Conservation (phyloP, 2,329 filamentous ascomycete genomes). For the Verruconis gallopava region DNA sequence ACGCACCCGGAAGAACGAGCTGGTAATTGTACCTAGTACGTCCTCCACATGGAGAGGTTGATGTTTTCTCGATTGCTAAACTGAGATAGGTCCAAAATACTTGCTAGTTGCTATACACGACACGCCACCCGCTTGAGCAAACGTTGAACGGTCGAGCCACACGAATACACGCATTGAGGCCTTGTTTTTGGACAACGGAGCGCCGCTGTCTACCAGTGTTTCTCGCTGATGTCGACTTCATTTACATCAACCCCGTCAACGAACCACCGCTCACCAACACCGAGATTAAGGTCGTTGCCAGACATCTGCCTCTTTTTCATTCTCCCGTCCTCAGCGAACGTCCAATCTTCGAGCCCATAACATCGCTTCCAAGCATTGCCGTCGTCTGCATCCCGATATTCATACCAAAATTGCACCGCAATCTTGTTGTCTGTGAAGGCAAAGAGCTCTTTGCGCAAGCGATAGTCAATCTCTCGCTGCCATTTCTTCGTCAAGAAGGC, state of each 20-base stretch:
- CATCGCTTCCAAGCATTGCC: conserved; percentile 68
- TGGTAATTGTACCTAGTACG: conserved; percentile 62
- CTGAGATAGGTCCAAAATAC: conserved; percentile 52
- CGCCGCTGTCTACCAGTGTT: conserved; percentile 42
- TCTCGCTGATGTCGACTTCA: conserved; percentile 49
- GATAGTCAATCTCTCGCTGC: conserved; percentile 57
- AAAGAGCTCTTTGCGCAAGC: conserved; percentile 73
- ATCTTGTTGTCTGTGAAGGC: conserved; percentile 63
- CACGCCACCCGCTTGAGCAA: conserved; percentile 50
- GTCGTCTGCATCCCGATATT: conserved; percentile 55
- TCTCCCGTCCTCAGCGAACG: conserved; percentile 53
- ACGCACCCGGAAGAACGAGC: conserved; percentile 72
- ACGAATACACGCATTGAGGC: neutral
- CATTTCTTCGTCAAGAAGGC: conserved; percentile 61
- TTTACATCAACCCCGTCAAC: conserved; percentile 57
- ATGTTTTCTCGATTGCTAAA: neutral
- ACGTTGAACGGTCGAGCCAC: neutral
- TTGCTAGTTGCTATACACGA: conserved; percentile 70
- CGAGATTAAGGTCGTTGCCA: conserved; percentile 55
- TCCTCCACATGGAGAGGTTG: neutral
- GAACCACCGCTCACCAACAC: conserved; percentile 54
- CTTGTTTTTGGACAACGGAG: neutral
- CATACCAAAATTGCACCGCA: conserved; percentile 86
- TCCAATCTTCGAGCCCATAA: conserved; percentile 75
- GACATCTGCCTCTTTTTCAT: conserved; percentile 70